Evolutionary conservation across 1,139 yeast species (phyloP), one percentile per base, ranked within the genome.

Genomic region (Candida sp.): DNA sequence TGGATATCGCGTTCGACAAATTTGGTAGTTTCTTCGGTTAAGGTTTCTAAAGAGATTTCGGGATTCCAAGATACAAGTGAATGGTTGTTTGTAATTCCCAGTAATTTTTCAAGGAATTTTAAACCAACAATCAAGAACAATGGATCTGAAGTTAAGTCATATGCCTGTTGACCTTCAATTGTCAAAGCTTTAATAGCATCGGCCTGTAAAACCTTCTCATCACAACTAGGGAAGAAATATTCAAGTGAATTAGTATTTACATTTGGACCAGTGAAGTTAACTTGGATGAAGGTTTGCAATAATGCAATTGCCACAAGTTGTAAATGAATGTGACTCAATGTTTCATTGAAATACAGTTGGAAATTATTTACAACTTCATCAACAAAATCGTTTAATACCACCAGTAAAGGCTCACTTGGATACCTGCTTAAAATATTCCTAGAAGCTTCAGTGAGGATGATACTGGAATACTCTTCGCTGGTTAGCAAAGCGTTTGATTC

Each of bases 231-330:
- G 46, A 72, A 70, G 44, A 66, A 62, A 44, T 68, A 49, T 1
- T 70, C 66, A 3, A 60, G 55, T 2, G 70, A 56, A 3, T 63
- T 64, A 33, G 68, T 56, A 1, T 72, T 70, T 0, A 82, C 58
- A 22, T 75, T 73, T 2, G 98, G 98, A 4, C 98, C 98, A 0
- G 97, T 88, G 58, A 76, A 87, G 59, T 91, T 91, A 43, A 78
- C 65, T 58, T 89, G 96, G 21, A 87, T 66, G 57, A 86, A 91
- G 1, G 79, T 60, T 56, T 89, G 90, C 33, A 89, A 66, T 4
- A 81, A 66, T 1, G 85, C 73, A 43, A 84, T 68, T 4, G 86
- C 87, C 35, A 70, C 42, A 1, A 72, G 40, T 35, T 70, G 77
- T 38, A 68, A 48, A 41, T 63, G 67, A 11, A 61, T 34, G 3